These are phyloP conservation scores for Fusarium austroafricanum DNA, from an alignment of 2,329 filamentous ascomycete species.

Conservation along the genomic window DNA sequence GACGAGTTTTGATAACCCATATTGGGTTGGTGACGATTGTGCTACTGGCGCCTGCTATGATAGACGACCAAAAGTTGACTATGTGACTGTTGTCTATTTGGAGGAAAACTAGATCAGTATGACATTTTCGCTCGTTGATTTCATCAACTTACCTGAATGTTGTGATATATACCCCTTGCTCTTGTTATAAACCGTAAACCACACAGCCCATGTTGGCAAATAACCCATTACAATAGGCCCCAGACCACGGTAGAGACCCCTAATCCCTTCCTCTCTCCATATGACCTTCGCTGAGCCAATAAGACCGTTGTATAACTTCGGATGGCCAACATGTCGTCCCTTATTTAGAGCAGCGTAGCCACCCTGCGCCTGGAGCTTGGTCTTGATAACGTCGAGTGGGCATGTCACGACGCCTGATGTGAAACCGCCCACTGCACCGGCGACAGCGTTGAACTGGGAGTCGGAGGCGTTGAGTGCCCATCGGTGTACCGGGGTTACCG, in stretches of 20 bases:
- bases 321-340: slow-evolving; percentile 61
- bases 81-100: slow-evolving; percentile 76
- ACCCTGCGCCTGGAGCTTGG: slow-evolving; percentile 95
- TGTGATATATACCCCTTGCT: slow-evolving; percentile 80
- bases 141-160: slow-evolving; percentile 65
- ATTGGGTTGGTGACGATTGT: slow-evolving; percentile 97
- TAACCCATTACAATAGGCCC: slow-evolving; percentile 96
- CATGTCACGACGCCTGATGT: slow-evolving; percentile 95
- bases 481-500: slow-evolving; percentile 61
- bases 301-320: slow-evolving; percentile 83
- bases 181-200: slow-evolving; percentile 95
- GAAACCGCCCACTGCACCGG: slow-evolving; percentile 89
- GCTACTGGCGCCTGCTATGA: slow-evolving; percentile 90
- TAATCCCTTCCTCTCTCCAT: slow-evolving; percentile 86
- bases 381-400: slow-evolving; percentile 98
- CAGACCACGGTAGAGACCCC: slow-evolving; percentile 91
- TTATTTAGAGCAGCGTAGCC: slow-evolving; percentile 72
- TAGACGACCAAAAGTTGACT: slow-evolving; percentile 88
- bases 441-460: slow-evolving; percentile 81
- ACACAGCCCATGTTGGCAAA: slow-evolving; percentile 97
- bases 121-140: not conserved
- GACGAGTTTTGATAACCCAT: slow-evolving; percentile 98
- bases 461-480: slow-evolving; percentile 69
- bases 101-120: slow-evolving; percentile 26
- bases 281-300: slow-evolving; percentile 88